Evolutionary conservation across 768 basidiomycete species (phyloP).

Genomic region (Kwoniella pini): DNA sequence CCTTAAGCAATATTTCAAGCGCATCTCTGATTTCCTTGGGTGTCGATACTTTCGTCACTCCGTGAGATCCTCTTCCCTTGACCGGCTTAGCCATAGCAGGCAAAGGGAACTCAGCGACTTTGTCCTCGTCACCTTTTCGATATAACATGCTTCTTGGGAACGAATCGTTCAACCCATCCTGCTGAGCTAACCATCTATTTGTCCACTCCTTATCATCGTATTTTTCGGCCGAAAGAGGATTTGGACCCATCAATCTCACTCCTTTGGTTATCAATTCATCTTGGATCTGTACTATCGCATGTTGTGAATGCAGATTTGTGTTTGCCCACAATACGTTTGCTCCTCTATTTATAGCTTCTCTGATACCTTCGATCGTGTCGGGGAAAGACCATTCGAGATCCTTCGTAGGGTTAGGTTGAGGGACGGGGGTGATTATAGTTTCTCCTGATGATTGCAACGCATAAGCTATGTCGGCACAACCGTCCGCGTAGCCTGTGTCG

Average conservation of each 20-base stretch:
- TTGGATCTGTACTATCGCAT: slow-evolving; percentile 33
- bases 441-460: slow-evolving; percentile 22
- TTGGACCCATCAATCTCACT: slow-evolving; percentile 38
- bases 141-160: slow-evolving; percentile 23
- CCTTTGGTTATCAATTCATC: slow-evolving; percentile 18
- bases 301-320: slow-evolving; percentile 37
- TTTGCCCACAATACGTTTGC: slow-evolving; percentile 47
- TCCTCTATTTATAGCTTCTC: slow-evolving; percentile 32
- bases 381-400: slow-evolving; percentile 45
- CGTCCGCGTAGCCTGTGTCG: slow-evolving; percentile 40
- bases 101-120: slow-evolving; percentile 12
- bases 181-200: slow-evolving; percentile 38
- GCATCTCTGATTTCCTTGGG: slow-evolving; percentile 21
- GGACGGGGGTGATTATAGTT: slow-evolving; percentile 29
- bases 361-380: slow-evolving; percentile 39
- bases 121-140: slow-evolving; percentile 5
- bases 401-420: slow-evolving; percentile 12
- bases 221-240: slow-evolving; percentile 30
- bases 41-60: slow-evolving; percentile 34
- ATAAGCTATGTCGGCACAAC: slow-evolving; percentile 43
- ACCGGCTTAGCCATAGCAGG: slow-evolving; percentile 48
- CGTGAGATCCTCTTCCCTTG: slow-evolving; percentile 49
- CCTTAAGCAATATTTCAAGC: slow-evolving; percentile 16
- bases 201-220: slow-evolving; percentile 47
- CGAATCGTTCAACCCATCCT: slow-evolving; percentile 20